phyloP scores from a whole-genome alignment of 495 filamentous ascomycete species.

The Sphaerosporella brunnea region DNA sequence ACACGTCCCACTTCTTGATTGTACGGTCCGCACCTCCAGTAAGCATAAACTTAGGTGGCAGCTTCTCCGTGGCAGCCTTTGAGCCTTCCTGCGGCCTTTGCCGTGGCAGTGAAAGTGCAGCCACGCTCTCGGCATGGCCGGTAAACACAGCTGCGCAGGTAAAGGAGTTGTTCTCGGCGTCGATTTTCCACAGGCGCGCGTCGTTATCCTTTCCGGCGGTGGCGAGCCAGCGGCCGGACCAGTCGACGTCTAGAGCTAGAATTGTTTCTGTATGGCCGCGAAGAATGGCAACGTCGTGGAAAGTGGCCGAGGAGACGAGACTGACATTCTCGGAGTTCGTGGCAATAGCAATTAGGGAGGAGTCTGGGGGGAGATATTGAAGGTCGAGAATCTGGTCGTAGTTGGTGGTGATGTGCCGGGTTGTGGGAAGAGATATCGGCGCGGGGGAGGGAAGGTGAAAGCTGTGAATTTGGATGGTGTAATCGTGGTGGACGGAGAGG shows the following conservation, averaged over 20 bases:
- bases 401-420: slow-evolving; percentile 76
- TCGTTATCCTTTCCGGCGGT: slow-evolving; percentile 95
- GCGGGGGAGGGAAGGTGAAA: slow-evolving; percentile 24
- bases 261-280: slow-evolving; percentile 89
- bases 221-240: slow-evolving; percentile 91
- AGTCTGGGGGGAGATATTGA: slow-evolving; percentile 60
- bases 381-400: slow-evolving; percentile 95
- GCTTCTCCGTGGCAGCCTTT: slow-evolving; percentile 42
- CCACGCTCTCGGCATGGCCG: slow-evolving; percentile 85
- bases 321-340: slow-evolving; percentile 91
- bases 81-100: slow-evolving; percentile 44
- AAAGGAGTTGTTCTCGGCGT: slow-evolving; percentile 56
- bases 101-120: slow-evolving; percentile 72
- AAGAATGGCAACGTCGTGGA: slow-evolving; percentile 68
- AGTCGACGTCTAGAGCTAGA: slow-evolving; percentile 84
- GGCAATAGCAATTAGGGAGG: slow-evolving; percentile 68
- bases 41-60: slow-evolving; percentile 67
- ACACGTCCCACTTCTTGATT: slow-evolving; percentile 75
- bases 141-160: slow-evolving; percentile 62
- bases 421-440: slow-evolving; percentile 24
- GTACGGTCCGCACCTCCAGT: slow-evolving; percentile 91
- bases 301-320: slow-evolving; percentile 59
- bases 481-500: slow-evolving; percentile 73
- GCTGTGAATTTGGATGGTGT: slow-evolving; percentile 64
- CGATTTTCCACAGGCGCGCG: slow-evolving; percentile 76